Base-by-base conservation (phyloP, 208 protist genomes). In the Crithidia sp. region DNA sequence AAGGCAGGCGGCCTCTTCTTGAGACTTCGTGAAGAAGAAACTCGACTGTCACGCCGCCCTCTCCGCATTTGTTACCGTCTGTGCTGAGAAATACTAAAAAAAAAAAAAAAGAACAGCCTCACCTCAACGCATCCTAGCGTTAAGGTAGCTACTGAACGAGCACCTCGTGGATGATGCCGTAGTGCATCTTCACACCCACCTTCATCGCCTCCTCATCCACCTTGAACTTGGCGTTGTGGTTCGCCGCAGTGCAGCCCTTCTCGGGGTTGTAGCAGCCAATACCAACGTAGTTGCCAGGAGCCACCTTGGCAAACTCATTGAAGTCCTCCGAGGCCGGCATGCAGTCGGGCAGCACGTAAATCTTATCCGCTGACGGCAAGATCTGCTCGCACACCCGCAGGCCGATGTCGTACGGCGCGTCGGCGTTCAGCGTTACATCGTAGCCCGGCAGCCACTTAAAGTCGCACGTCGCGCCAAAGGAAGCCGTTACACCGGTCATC, bases 161-260 rank as follows among this genome's bases (percentile, higher is more conserved):
- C 19, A 79, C 17, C 47, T 72, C 56, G 56, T 75, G 63, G 8
- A 77, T 56, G 2, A 65, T 39, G 36, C 65, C 71, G 40, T 49
- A 70, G 56, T 83, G 71, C 43, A 69, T 57, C 64, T 82, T 86
- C 55, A 92, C 74, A 9, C 84, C 87, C 4, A 69, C 60, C 67
- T 87, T 79, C 73, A 92, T 81, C 49, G 75, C 67, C 19, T 76
- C 41, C 74, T 92, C 87, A 56, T 87, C 85, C 69, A 92, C 71
- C 49, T 69, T 56, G 70, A 87, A 89, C 45, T 74, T 74, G 12
- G 79, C 71, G 71, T 78, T 88, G 65, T 92, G 86, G 56, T 87
- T 86, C 55, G 69, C 58, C 2, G 54, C 58, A n/a, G 53, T 75
- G 68, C 71, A 76, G 13, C 67, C 78, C 41, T 69, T 71, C n/a